Conservation (phyloP, 257 asterid species). For the Salvia rosmarinus region DNA sequence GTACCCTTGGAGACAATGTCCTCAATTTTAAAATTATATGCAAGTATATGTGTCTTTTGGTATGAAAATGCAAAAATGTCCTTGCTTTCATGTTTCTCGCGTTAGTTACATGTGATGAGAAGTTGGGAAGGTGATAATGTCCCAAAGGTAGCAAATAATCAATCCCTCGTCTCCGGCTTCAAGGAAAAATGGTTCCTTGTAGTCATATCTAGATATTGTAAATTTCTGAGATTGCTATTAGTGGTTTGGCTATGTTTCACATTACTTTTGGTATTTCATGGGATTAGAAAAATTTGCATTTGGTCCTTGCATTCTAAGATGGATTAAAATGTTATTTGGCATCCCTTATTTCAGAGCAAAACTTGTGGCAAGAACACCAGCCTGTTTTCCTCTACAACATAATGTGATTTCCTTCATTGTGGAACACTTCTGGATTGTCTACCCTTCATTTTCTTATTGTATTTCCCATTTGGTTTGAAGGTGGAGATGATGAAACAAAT, state of each 20-base stretch:
- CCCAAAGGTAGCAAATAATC: too few relatives aligned
- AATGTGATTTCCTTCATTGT: not conserved
- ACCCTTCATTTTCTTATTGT: not conserved
- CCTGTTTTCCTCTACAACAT: not conserved
- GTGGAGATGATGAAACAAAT: not conserved
- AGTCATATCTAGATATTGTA: constrained; percentile 2
- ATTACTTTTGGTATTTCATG: not conserved
- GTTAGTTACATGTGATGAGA: too few relatives aligned
- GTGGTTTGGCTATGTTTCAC: not conserved
- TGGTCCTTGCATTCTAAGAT: constrained; percentile 1
- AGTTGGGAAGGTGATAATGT: too few relatives aligned
- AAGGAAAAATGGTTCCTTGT: not conserved
- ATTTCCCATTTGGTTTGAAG: not conserved
- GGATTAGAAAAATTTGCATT: not conserved
- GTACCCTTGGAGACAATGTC: not conserved
- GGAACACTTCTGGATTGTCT: not conserved
- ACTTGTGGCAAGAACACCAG: not conserved
- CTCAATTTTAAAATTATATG: too few relatives aligned
- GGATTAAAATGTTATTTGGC: not conserved
- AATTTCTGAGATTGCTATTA: not conserved
- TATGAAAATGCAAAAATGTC: not conserved
- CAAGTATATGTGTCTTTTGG: not conserved
- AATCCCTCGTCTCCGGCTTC: not conserved
- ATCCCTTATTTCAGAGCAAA: not conserved
- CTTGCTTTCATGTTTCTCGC: not conserved